Percentiles rank a stretch among this genome's conserved stretches.
Evolutionary conservation across 805 yeast species (phyloP).

Genomic region (Teunomyces panamensis): DNA sequence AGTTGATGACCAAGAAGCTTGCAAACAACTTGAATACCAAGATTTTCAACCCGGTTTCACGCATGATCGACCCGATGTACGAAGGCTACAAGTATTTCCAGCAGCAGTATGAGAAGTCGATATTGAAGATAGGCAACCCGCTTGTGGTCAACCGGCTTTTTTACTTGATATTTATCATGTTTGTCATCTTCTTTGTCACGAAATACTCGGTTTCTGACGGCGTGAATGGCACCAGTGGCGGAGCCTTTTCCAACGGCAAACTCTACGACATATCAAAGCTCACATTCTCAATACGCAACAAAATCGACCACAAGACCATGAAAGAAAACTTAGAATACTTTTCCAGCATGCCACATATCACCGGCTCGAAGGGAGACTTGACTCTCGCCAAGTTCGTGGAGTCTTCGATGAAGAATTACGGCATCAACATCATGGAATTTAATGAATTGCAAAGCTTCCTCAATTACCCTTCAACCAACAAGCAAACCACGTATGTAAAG

Average conservation of each 20-base stretch:
- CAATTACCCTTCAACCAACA: constrained; percentile 55
- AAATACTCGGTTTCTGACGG: constrained; percentile 49
- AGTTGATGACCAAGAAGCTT: constrained; percentile 30
- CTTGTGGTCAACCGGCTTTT: constrained; percentile 73
- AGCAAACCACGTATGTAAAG: constrained; percentile 25
- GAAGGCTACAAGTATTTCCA: constrained; percentile 43
- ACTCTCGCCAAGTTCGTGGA: constrained; percentile 66
- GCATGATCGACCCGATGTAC: constrained; percentile 50
- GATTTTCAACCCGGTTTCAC: constrained; percentile 42
- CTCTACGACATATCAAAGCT: constrained; percentile 61
- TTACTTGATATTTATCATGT: constrained; percentile 65
- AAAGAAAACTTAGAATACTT: constrained; percentile 68
- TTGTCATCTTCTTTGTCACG: constrained; percentile 54
- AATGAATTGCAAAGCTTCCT: constrained; percentile 52
- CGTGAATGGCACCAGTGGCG: constrained; percentile 38
- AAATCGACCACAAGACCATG: constrained; percentile 53
- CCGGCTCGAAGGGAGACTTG: constrained; percentile 86
- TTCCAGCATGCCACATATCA: constrained; percentile 77
- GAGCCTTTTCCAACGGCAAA: constrained; percentile 48
- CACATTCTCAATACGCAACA: constrained; percentile 45
- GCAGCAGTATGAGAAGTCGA: constrained; percentile 50
- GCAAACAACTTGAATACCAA: constrained; percentile 35
- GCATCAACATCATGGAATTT: constrained; percentile 50
- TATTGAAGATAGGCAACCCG: constrained; percentile 80
- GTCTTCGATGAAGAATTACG: constrained; percentile 55